Conservation (phyloP, 2,329 filamentous ascomycete species). For the Ascochyta koolunga region DNA sequence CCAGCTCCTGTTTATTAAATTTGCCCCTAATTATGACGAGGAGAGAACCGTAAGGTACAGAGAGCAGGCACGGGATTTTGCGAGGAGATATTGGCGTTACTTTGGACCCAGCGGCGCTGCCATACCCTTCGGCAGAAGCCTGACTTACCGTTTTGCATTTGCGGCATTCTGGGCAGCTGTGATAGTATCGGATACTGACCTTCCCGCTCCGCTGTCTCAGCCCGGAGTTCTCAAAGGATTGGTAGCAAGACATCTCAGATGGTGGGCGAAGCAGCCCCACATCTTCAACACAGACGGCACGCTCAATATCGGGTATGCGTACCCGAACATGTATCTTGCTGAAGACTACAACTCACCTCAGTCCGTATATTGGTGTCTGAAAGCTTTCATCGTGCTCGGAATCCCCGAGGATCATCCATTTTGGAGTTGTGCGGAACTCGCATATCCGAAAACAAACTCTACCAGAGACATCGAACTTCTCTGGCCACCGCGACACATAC, state of each 20-base stretch:
- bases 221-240: slow-evolving; percentile 53
- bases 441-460: slow-evolving; percentile 12
- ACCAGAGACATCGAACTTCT: slow-evolving; percentile 16
- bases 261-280: slow-evolving; percentile 50
- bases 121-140: slow-evolving; percentile 56
- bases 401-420: slow-evolving; percentile 48
- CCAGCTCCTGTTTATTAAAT: slow-evolving; percentile 52
- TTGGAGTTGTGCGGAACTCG: slow-evolving; percentile 51
- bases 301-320: slow-evolving; percentile 51
- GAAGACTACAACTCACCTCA: slow-evolving; percentile 63
- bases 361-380: slow-evolving; percentile 59
- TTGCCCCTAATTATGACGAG: slow-evolving; percentile 48
- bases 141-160: slow-evolving; percentile 57
- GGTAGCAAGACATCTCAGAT: slow-evolving; percentile 54
- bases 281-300: slow-evolving; percentile 56
- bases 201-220: slow-evolving; percentile 43
- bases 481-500: slow-evolving; percentile 48
- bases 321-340: slow-evolving; percentile 58
- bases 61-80: slow-evolving; percentile 50
- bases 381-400: slow-evolving; percentile 51
- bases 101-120: slow-evolving; percentile 53
- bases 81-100: slow-evolving; percentile 52
- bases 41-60: slow-evolving; percentile 45
- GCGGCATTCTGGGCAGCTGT: slow-evolving; percentile 54
- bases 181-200: slow-evolving; percentile 46